Evolutionary conservation across 192 early-diverging fungal genomes (phyloP).

Genomic region (Geranomyces variabilis): DNA sequence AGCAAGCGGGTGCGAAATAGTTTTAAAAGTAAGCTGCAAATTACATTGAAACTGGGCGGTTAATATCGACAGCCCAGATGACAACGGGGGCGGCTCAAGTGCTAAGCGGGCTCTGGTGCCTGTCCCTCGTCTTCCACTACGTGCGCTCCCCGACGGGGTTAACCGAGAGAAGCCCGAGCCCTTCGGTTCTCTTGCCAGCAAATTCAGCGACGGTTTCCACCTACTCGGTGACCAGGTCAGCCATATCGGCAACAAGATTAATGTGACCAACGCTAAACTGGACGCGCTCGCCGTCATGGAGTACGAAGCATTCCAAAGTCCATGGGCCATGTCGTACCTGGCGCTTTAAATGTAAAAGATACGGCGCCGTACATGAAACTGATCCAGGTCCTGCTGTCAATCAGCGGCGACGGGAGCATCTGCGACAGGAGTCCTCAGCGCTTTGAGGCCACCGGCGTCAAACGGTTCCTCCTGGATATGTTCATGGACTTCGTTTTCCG

Average conservation of each 20-base stretch:
- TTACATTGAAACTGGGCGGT: too few relatives aligned
- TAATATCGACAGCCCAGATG: too few relatives aligned
- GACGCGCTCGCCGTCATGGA: conserved; percentile 1
- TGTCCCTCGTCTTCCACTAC: not conserved
- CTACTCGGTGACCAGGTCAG: not conserved
- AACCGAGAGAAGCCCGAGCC: not conserved
- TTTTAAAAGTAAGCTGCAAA: too few relatives aligned
- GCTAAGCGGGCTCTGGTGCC: not conserved
- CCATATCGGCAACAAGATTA: not conserved
- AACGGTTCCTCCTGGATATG: too few relatives aligned
- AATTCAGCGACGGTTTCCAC: not conserved
- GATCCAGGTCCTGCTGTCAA: not conserved
- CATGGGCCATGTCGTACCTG: not conserved
- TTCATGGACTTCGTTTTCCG: not conserved
- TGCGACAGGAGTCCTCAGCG: too few relatives aligned
- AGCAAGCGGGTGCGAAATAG: too few relatives aligned
- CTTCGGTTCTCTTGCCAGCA: not conserved
- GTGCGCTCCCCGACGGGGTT: not conserved
- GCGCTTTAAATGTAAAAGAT: not conserved
- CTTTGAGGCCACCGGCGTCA: too few relatives aligned
- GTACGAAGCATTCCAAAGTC: not conserved
- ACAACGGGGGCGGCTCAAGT: too few relatives aligned
- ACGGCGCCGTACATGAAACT: not conserved
- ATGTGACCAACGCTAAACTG: not conserved
- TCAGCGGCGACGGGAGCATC: not conserved